Conservation (phyloP, 1,284 basidiomycete genomes). For the Mycena sp. region DNA sequence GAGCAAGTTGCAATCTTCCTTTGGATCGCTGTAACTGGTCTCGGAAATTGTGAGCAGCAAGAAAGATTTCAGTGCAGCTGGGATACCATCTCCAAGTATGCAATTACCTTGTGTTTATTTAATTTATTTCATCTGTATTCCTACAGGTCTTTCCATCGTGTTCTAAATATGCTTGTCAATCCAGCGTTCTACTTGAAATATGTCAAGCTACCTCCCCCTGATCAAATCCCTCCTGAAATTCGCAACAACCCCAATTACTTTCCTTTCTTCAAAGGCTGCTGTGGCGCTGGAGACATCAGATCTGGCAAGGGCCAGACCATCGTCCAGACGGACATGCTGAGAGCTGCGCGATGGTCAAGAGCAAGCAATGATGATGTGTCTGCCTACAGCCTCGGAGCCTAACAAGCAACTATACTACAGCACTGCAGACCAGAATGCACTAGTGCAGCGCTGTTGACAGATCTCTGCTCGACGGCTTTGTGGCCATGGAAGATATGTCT, state of each 20-base stretch:
- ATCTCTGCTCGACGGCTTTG: conserved; percentile 19
- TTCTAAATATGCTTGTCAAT: conserved; percentile 3
- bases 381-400: no score
- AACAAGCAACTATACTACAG: no score
- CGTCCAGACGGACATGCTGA: no score
- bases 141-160: conserved; percentile 3
- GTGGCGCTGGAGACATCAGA: no score
- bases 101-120: no score
- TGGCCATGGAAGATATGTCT: neutral
- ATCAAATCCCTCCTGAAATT: neutral
- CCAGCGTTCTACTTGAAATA: neutral
- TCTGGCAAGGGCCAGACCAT: no score
- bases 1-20: conserved; percentile 20
- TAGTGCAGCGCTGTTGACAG: conserved; percentile 17
- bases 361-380: no score
- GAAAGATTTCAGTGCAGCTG: neutral
- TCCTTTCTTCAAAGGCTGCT: neutral
- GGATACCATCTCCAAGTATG: neutral
- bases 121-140: no score
- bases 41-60: neutral
- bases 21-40: conserved; percentile 10
- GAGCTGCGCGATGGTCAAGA: no score
- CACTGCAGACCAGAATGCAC: no score
- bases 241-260: conserved; percentile 9
- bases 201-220: conserved; percentile 3